Evolutionary conservation across 306 rosid species (phyloP), one percentile per base, ranked within the genome.

Genomic region (Pyrus betulifolia): DNA sequence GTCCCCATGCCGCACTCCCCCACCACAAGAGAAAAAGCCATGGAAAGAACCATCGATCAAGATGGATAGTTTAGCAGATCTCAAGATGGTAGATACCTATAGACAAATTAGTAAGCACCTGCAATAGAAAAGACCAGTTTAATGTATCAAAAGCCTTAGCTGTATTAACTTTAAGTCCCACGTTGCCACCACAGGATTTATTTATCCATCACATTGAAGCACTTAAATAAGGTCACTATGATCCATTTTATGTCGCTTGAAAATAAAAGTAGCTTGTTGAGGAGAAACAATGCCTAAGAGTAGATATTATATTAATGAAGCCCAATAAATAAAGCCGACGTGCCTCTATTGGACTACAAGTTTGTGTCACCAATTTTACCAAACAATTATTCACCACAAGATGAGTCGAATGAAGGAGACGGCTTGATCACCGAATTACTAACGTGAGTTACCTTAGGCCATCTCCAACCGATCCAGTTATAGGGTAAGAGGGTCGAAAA

Each of bases 401-500:
- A 13, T 4, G 18, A 46, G 18, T 46, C 18, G 18, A 15, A 46
- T 14, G 52, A 13, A 46, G 52, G 52, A 46, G 18, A 46, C 0
- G 52, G 10, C 52, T 10, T 13, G 6, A 46, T 46, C 52, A 46
- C 52, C 6, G 8, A 49, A 49, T 49, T 1, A 15, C 54, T 14
- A 49, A 49, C 19, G 2, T 49, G 19, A 17, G 54, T 14, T 49
- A 49, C 19, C 17, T 17, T 6, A 4, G 18, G 52, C 6, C 35
- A 31, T 31, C 35, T 31, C 6, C 1, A 31, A 31, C 1, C 35
- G 1, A 31, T 31, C 6, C 1, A 1, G 6, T 0, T 5, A 31
- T 4, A 31, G 1, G 35, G 35, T 5, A 1, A 31, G 35, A 31
- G 0, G 6, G 6, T 0, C 0, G 6, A 31, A 31, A 31, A 31